Base-by-base conservation (phyloP, 2,329 filamentous ascomycete genomes). In the Dothideomycetes sp. region DNA sequence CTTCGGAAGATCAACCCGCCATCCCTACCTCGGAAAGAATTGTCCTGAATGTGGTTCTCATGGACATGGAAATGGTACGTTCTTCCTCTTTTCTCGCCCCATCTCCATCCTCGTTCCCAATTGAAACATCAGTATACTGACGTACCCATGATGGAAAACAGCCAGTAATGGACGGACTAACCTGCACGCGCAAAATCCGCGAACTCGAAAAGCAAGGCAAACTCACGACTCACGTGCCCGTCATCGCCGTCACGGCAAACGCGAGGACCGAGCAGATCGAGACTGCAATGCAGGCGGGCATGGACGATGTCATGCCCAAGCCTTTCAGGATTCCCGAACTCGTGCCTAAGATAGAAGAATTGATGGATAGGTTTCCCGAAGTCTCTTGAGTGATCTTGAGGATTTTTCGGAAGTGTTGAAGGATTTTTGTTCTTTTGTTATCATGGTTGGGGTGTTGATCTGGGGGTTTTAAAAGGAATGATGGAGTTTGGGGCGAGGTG, bases 191-290 rank as follows among this genome's bases (percentile, higher is more conserved):
- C 29, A 73, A 67, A 45, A 86, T 89, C 39, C 72, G 84, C 13
- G 71, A 80, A 45, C 65, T 84, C 13, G 81, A 88, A 56, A 64
- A 62, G 34, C 67, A 74, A 39, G 76, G 76, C 15, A 73, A 69
- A 22, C 72, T 84, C 33, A 66, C 71, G 13, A 64, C 68, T 35
- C 81, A 84, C 52, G 74, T 85, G n/a, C 80, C 82, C 2, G 83
- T 85, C 50, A 83, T 86, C 50, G 82, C 80, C n/a, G 81, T 84
- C n/a, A 88, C 83, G 25, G 84, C 84, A 2, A 88, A 88, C 59
- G 83, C 82, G 25, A 69, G 84, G 54, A 73, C 74, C 4, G 80
- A 85, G 64, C 82, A 88, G 60, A 80, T 86, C 45, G 71, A 75
- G 50, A 78, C 73, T 49, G 82, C 84, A 42, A 74, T 84, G 55